Base-by-base conservation (phyloP, 257 asterid genomes). In the Nicotiana tomentosiformis region DNA sequence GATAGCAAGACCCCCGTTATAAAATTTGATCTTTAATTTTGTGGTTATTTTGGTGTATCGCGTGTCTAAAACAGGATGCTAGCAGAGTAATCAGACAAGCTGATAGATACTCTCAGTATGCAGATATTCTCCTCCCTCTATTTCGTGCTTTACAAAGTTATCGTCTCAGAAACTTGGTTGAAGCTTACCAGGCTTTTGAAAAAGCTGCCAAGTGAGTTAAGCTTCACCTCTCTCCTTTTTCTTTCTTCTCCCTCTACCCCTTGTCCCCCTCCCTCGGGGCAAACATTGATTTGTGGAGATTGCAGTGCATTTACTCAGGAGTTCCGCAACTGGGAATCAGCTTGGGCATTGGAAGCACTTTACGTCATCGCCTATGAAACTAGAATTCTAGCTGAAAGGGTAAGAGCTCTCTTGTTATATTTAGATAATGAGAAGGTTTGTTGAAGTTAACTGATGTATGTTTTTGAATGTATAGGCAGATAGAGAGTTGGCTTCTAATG, bases 311-410 rank as follows among this genome's bases (percentile, higher is more conserved):
- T 96, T 78, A 87, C 93, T 84, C 99, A 94, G 96, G 99, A 94
- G 87, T 94, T 94, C 84, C 98, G 99, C 58, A 96, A 93, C 85
- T 96, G 98, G 98, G 99, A 96, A 83, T 92, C 98, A 5, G 93
- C 98, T 10, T 96, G 99, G 98, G 99, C 97, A 64, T 86, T 96
- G 93, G 98, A 94, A 89, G 93, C 99, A 30, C 86, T 96, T 35
- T 94, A 92, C 77, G 93, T 90, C 33, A 84, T 94, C 56, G 94
- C 96, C 51, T 93, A 90, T 82, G 99, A 96, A 91, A 93, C 93
- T 85, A 90, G 99, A 89, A 84, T 94, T 88, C 94, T 96, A 77
- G 98, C 99, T 37, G 98, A 94, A 89, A 91, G 89, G 91, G 99
- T 96, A 88, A 89, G 89, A 82, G 56, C 61, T 88, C 10, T 26